Percentiles rank a stretch among this genome's conserved stretches.
These are phyloP conservation scores for Musa beccarii DNA, from an alignment of 176 grass and related monocot species.

Conservation along the genomic window DNA sequence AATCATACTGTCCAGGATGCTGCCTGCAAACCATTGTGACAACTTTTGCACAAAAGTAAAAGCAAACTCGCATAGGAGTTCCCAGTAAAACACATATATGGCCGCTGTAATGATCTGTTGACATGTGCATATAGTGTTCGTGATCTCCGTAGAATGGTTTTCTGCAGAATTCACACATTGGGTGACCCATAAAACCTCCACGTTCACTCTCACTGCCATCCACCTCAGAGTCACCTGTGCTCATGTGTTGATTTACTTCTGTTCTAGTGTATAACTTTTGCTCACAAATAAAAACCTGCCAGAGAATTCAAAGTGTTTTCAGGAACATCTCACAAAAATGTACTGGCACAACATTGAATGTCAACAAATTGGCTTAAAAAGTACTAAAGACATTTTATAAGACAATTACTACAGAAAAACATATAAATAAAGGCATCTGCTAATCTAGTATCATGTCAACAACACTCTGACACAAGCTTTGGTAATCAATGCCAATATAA, in stretches of 20 bases:
- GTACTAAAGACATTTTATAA: neutral
- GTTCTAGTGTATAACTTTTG: constrained; percentile 81
- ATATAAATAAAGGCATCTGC: neutral
- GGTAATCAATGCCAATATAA: too few species aligned
- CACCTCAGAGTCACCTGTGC: constrained; percentile 81
- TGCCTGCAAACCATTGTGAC: constrained; percentile 35
- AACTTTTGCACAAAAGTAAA: neutral
- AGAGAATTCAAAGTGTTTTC: neutral
- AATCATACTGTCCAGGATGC: constrained; percentile 68
- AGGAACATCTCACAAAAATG: neutral
- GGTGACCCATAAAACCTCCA: constrained; percentile 78
- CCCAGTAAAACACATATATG: constrained; percentile 41
- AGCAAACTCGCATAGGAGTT: neutral
- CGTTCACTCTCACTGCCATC: constrained; percentile 92
- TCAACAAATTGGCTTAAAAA: neutral
- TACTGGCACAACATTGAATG: neutral
- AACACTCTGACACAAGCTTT: neutral
- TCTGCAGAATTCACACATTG: constrained; percentile 69
- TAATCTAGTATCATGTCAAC: neutral
- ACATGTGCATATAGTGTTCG: constrained; percentile 84
- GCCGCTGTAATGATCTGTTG: constrained; percentile 64
- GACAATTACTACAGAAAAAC: neutral
- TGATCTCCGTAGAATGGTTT: constrained; percentile 82
- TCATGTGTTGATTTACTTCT: constrained; percentile 70
- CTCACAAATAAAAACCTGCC: constrained; percentile 88